Percentiles rank a stretch among this genome's conserved stretches.
phyloP scores from a whole-genome alignment of 768 basidiomycete species.

The Hypholoma fasciculare region DNA sequence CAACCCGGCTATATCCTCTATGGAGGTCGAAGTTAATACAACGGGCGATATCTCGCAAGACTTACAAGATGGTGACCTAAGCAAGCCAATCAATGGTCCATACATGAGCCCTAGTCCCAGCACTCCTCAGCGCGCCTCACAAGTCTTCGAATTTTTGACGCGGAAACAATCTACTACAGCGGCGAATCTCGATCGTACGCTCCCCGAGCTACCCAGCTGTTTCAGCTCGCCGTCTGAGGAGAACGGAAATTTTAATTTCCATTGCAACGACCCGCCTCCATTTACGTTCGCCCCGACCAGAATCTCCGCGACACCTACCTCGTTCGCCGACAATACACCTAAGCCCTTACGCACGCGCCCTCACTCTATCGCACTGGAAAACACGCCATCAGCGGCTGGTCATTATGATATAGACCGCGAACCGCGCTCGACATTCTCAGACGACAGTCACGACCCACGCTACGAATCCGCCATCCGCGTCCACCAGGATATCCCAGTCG shows the following conservation, averaged over 20 bases:
- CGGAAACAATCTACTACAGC: slow-evolving; percentile 34
- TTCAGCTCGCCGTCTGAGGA: slow-evolving; percentile 42
- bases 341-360: slow-evolving; percentile 5
- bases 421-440: slow-evolving; percentile 21
- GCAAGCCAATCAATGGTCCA: slow-evolving; percentile 24
- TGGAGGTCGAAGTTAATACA: slow-evolving; percentile 73
- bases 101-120: slow-evolving; percentile 38
- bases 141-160: slow-evolving; percentile 73
- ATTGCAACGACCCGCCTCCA: slow-evolving; percentile 26
- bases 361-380: slow-evolving; percentile 11
- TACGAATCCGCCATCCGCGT: not conserved
- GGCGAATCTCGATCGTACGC: slow-evolving; percentile 35
- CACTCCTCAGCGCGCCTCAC: slow-evolving; percentile 69
- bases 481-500: slow-evolving; percentile 3
- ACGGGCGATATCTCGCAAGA: slow-evolving; percentile 39
- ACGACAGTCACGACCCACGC: slow-evolving; percentile 19
- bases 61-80: slow-evolving; percentile 22
- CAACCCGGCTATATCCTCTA: slow-evolving; percentile 63
- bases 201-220: slow-evolving; percentile 38
- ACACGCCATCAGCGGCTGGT: slow-evolving; percentile 6
- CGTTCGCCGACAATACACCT: slow-evolving; percentile 16
- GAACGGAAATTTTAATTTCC: slow-evolving; percentile 24
- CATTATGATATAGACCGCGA: slow-evolving; percentile 5
- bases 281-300: slow-evolving; percentile 15
- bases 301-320: slow-evolving; percentile 16